These are phyloP conservation scores for Ceratocystis papillata DNA, from an alignment of 2,329 filamentous ascomycete species.

Conservation along the genomic window DNA sequence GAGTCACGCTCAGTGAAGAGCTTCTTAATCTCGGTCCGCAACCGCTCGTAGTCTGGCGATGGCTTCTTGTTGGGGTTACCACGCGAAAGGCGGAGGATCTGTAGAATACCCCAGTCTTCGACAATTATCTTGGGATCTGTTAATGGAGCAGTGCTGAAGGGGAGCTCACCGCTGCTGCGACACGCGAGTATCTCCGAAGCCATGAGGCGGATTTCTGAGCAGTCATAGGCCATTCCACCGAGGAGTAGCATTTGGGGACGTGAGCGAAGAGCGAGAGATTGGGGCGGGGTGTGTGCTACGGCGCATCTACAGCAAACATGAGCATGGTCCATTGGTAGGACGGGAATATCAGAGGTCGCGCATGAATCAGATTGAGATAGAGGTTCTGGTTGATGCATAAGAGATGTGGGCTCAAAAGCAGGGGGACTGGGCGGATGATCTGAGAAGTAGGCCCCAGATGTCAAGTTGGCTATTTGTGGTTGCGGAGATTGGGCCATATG, in stretches of 20 bases:
- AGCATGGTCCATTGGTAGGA: not conserved
- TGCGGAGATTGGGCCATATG: not conserved
- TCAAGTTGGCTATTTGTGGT: not conserved
- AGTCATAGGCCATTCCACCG: slow-evolving; percentile 20
- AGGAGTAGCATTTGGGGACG: slow-evolving; percentile 11
- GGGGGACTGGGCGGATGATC: not conserved
- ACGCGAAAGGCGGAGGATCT: slow-evolving; percentile 29
- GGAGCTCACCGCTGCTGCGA: slow-evolving; percentile 31
- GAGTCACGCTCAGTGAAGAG: slow-evolving; percentile 33
- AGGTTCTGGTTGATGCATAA: not conserved
- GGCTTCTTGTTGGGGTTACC: slow-evolving; percentile 25
- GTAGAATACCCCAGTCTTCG: slow-evolving; percentile 31
- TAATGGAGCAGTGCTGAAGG: slow-evolving; percentile 28
- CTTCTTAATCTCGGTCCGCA: slow-evolving; percentile 31
- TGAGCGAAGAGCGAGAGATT: not conserved
- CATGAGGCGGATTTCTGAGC: slow-evolving; percentile 30
- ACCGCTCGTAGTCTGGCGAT: slow-evolving; percentile 26
- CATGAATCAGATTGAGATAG: not conserved
- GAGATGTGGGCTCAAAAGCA: not conserved
- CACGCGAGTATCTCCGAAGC: slow-evolving; percentile 29
- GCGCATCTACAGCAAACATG: slow-evolving; percentile 1
- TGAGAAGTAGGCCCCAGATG: not conserved
- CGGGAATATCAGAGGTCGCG: not conserved
- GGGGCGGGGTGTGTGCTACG: not conserved
- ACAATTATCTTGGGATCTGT: slow-evolving; percentile 28